Evolutionary conservation across 2,329 filamentous ascomycete species (phyloP).

Genomic region (Sporothrix luriei): DNA sequence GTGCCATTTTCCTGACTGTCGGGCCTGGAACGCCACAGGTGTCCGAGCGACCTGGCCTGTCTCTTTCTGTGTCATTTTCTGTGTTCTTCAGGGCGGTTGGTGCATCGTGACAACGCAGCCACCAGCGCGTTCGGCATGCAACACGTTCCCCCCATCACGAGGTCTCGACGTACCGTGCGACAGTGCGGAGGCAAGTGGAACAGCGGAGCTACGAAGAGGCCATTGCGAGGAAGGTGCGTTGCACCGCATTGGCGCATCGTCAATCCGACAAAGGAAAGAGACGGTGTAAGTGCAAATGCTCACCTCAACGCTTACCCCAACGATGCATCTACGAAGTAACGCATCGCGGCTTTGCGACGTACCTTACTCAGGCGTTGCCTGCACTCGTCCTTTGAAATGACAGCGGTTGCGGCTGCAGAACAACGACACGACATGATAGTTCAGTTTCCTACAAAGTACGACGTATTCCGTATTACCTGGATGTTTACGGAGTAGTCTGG

Average conservation of each 20-base stretch:
- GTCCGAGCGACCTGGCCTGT: not conserved
- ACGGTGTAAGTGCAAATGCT: not conserved
- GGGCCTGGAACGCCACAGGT: conserved; percentile 8
- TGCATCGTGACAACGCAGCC: conserved; percentile 12
- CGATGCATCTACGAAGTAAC: not conserved
- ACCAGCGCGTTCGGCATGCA: not conserved
- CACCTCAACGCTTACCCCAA: not conserved
- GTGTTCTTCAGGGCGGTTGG: not conserved
- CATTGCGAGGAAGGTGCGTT: conserved; percentile 7
- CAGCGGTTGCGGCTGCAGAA: conserved; percentile 9
- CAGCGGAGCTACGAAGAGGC: not conserved
- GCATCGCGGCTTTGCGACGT: not conserved
- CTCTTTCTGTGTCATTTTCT: conserved; percentile 1
- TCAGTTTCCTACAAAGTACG: no score
- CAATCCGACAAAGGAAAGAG: not conserved
- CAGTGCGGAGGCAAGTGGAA: conserved; percentile 18
- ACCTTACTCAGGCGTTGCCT: not conserved
- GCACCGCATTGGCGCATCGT: conserved; percentile 15
- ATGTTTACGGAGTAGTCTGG: no score
- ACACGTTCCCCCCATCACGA: conserved; percentile 10
- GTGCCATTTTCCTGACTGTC: conserved; percentile 25
- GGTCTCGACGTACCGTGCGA: conserved; percentile 7
- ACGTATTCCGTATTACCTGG: not conserved
- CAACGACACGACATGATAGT: not conserved
- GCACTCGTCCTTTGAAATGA: not conserved